Evolutionary conservation across 768 basidiomycete genomes (phyloP), one percentile per base, ranked within the genome.

Genomic region (Tylopilus sp.): DNA sequence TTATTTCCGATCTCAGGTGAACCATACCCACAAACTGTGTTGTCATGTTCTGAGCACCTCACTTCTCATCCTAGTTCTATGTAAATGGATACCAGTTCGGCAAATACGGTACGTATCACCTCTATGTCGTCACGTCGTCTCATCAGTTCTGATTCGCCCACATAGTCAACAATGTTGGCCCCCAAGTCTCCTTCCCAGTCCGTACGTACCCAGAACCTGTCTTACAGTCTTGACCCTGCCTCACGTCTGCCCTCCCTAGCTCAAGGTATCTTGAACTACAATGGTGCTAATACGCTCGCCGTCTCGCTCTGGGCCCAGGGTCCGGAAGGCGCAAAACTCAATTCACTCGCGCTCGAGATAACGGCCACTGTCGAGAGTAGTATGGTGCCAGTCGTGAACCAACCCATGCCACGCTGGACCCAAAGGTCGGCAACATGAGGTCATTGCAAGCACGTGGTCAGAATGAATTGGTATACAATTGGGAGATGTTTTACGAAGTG

Each of bases 201-300:
- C 64, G 64, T 66, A 57, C 43, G 64, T 61, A 26, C 21, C 19
- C 28, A 4, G 4, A 6, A 24, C 16, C 40, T 13, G 45, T 40
- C 30, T 37, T 29, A 33, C 10, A 2, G 6, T 8, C 24, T 28
- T 36, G 17, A 17, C 6, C 11, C 21, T 36, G 13, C 30, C 50
- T 64, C 16, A 58, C 21, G 70, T 34, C 9, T n/a, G 7, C 17
- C 30, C 12, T 29, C 19, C 3, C 13, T 48, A 77, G 78, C 79
- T 5, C 75, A 80, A 69, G 79, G 78, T 24, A 78, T 80, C 50
- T 51, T 80, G 38, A 74, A 80, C 44, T 78, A 80, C 51, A 70
- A 74, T 19, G 78, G 79, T 19, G 53, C 29, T 13, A 79, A 80
- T 54, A 79, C 78, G 4, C 65, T 80, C 9, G 78, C 75, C 6